Conservation (phyloP, 805 yeast genomes). For the Saccharomycopsis olivae region DNA sequence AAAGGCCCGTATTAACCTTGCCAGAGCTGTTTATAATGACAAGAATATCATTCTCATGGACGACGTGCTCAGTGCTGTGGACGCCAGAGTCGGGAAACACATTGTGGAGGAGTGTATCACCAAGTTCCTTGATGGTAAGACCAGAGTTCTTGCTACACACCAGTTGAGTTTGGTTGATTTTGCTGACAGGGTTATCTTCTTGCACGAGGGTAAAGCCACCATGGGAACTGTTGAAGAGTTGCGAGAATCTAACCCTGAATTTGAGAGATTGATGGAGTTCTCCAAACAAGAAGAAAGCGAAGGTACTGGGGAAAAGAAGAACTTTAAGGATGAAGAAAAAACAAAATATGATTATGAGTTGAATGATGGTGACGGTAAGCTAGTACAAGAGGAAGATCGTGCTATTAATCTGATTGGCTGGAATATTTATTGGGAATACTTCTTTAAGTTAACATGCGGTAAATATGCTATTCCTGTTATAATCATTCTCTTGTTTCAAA, state of each 20-base stretch:
- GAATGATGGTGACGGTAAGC: conserved; percentile 10
- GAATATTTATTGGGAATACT: conserved; percentile 39
- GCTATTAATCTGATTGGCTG: conserved; percentile 45
- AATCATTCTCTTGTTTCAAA: conserved; percentile 23
- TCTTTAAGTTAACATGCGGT: conserved; percentile 19
- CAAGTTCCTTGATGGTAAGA: conserved; percentile 39
- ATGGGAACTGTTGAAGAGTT: conserved; percentile 44
- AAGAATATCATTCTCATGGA: conserved; percentile 52
- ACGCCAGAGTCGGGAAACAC: conserved; percentile 63
- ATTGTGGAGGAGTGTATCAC: conserved; percentile 49
- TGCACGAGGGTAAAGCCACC: conserved; percentile 39
- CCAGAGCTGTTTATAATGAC: conserved; percentile 56
- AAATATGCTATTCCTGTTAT: conserved; percentile 35
- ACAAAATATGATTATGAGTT: conserved; percentile 16
- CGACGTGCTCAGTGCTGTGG: conserved; percentile 67
- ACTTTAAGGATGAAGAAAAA: conserved; percentile 21
- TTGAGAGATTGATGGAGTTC: conserved; percentile 35
- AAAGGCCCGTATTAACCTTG: conserved; percentile 58
- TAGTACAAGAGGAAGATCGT: conserved; percentile 41
- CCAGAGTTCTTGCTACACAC: conserved; percentile 66
- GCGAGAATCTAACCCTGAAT: conserved; percentile 28
- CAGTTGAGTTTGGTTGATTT: conserved; percentile 51
- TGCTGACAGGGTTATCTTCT: conserved; percentile 53
- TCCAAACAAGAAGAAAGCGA: conserved; percentile 19
- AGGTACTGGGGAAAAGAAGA: conserved; percentile 2